Evolutionary conservation across 2,329 filamentous ascomycete species (phyloP).

Genomic region (Penicillium aurantiogriseum): DNA sequence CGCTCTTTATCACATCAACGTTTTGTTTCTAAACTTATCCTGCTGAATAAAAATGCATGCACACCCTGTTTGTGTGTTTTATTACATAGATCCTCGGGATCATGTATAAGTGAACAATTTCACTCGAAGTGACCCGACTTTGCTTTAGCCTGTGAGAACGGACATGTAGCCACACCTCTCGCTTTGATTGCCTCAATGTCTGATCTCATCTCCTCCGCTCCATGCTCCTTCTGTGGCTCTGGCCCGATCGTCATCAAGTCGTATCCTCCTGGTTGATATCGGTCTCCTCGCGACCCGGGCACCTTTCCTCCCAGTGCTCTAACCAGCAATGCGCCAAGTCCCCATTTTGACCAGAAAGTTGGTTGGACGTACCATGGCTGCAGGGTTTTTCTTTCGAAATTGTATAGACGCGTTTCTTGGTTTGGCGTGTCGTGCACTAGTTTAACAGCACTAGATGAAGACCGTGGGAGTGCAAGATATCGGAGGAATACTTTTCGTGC

Average conservation of each 20-base stretch:
- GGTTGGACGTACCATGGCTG: slow-evolving; percentile 32
- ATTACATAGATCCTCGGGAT: too few species aligned
- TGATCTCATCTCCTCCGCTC: slow-evolving; percentile 16
- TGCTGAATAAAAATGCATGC: neutral
- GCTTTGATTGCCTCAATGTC: slow-evolving; percentile 15
- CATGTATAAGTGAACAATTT: neutral
- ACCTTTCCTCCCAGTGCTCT: slow-evolving; percentile 25
- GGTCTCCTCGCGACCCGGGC: slow-evolving; percentile 8
- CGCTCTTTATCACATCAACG: neutral
- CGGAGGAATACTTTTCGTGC: slow-evolving; percentile 2
- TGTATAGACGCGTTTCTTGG: slow-evolving; percentile 11
- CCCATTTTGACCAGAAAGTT: slow-evolving; percentile 21
- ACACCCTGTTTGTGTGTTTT: too few species aligned
- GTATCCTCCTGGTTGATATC: slow-evolving; percentile 18
- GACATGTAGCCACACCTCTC: slow-evolving; percentile 16
- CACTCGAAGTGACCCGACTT: slow-evolving; percentile 30
- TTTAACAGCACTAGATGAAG: neutral
- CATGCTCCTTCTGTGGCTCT: slow-evolving; percentile 14
- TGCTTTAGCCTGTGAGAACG: slow-evolving; percentile 15
- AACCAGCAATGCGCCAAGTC: slow-evolving; percentile 14
- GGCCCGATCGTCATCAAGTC: slow-evolving; percentile 22
- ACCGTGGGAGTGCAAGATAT: slow-evolving; percentile 10
- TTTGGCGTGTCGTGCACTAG: slow-evolving; percentile 10
- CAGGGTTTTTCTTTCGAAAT: slow-evolving; percentile 12
- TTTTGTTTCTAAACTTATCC: neutral